These are phyloP conservation scores for Sphagnum fallax DNA, from an alignment of 228 moss, liverwort and hornwort genomes.

Conservation along the genomic window DNA sequence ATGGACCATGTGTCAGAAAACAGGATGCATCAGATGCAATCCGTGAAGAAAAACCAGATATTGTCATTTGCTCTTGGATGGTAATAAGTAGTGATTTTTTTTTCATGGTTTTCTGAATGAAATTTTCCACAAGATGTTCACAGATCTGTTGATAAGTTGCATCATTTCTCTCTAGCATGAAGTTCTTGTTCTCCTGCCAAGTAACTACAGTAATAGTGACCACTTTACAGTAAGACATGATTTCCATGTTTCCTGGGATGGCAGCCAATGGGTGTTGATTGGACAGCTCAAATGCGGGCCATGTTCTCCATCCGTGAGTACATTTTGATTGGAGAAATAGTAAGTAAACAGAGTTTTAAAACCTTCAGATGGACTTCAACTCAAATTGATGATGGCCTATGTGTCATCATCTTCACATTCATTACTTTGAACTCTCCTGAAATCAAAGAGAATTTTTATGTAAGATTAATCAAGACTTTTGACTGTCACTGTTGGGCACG, in stretches of 20 bases:
- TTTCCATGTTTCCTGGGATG: constrained; percentile 1
- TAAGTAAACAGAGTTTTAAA: constrained; percentile 9
- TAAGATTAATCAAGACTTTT: neutral
- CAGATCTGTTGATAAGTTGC: no score
- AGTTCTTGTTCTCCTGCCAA: constrained; percentile 1
- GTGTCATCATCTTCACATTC: neutral
- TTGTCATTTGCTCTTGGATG: constrained; percentile 89
- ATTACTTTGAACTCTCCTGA: neutral
- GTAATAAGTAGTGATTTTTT: constrained; percentile 13
- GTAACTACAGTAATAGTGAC: neutral
- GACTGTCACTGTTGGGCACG: no score
- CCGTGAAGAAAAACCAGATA: constrained; percentile 37
- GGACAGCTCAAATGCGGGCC: constrained; percentile 77
- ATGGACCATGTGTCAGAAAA: constrained; percentile 49
- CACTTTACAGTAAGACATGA: neutral
- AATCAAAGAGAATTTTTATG: neutral
- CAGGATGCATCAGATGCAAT: constrained; percentile 64
- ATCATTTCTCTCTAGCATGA: neutral
- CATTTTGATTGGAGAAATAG: constrained; percentile 86
- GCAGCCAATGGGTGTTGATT: constrained; percentile 80
- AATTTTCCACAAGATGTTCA: neutral
- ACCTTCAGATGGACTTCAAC: neutral
- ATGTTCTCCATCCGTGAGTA: constrained; percentile 65
- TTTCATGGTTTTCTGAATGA: neutral
- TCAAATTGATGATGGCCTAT: neutral